A percentile compares a stretch with the other conserved stretches of the same genome.
These are phyloP conservation scores for Pythium phragmiticola DNA, from an alignment of 352 stramenopile genomes.

Conservation along the genomic window DNA sequence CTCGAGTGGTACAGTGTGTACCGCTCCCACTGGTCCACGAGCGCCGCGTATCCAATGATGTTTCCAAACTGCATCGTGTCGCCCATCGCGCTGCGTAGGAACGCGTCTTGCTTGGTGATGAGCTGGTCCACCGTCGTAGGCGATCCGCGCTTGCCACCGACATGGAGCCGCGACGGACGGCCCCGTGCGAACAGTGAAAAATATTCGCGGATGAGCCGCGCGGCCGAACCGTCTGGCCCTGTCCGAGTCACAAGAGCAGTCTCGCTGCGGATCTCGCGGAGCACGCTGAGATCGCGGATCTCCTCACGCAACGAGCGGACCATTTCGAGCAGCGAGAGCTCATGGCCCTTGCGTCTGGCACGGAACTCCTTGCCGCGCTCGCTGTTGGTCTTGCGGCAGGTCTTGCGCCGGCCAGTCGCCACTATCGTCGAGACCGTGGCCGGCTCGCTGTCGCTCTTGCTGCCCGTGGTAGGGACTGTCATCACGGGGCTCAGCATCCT, in stretches of 20 bases:
- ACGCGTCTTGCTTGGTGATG: conserved; percentile 15
- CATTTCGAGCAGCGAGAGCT: conserved; percentile 35
- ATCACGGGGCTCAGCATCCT: neutral
- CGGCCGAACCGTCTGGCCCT: conserved; percentile 27
- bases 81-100: conserved; percentile 13
- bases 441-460: neutral
- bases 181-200: conserved; percentile 28
- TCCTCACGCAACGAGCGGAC: conserved; percentile 27
- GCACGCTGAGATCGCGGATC: conserved; percentile 26
- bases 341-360: conserved; percentile 48
- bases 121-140: neutral
- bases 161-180: conserved; percentile 8
- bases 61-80: conserved; percentile 16
- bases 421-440: neutral
- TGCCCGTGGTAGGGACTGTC: neutral
- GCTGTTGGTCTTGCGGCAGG: conserved; percentile 55
- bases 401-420: neutral
- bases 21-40: conserved; percentile 29
- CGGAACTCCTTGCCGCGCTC: conserved; percentile 63
- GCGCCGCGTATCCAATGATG: neutral
- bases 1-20: conserved; percentile 25
- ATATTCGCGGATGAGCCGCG: conserved; percentile 29
- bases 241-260: conserved; percentile 5
- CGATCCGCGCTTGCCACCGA: conserved; percentile 11
- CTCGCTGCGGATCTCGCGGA: conserved; percentile 25